These are phyloP conservation scores for Saccharomycopsis sp. DNA, from an alignment of 805 yeast genomes.

Conservation along the genomic window DNA sequence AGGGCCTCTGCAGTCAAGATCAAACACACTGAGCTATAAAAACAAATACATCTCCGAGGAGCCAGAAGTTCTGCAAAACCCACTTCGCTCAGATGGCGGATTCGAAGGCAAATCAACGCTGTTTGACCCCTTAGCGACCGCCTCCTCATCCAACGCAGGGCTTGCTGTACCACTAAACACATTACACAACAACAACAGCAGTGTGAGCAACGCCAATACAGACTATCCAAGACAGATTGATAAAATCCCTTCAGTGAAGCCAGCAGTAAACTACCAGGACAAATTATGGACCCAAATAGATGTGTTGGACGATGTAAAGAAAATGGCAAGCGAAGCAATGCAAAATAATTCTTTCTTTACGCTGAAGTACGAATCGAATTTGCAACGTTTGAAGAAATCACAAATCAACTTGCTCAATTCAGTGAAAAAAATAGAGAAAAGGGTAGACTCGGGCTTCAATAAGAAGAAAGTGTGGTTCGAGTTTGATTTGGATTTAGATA, in stretches of 20 bases:
- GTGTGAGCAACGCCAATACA: background rate
- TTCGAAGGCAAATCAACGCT: too few species aligned
- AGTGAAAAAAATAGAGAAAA: constrained; percentile 15
- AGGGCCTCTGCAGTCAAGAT: too few species aligned
- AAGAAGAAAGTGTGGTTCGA: constrained; percentile 20
- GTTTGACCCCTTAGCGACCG: too few species aligned
- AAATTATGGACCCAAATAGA: constrained; percentile 82
- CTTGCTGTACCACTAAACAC: too few species aligned
- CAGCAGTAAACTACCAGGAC: constrained; percentile 61
- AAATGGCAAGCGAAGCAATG: constrained; percentile 40
- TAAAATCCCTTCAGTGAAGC: constrained; percentile 44
- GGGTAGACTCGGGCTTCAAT: constrained; percentile 9
- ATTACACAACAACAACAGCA: too few species aligned
- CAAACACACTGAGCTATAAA: too few species aligned
- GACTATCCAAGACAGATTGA: constrained; percentile 29
- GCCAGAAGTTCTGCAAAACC: too few species aligned
- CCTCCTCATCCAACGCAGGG: too few species aligned
- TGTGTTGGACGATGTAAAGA: constrained; percentile 69
- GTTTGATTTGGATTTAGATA: constrained; percentile 19
- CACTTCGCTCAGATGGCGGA: too few species aligned
- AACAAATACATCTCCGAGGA: too few species aligned
- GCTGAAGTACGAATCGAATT: constrained; percentile 26
- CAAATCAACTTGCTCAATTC: constrained; percentile 16
- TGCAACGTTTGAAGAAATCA: constrained; percentile 11
- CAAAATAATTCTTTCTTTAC: constrained; percentile 43